Percentiles rank a stretch among this genome's conserved stretches.
These are phyloP conservation scores for Phialemoniopsis sp. DNA, from an alignment of 2,329 filamentous ascomycete species.

Conservation along the genomic window DNA sequence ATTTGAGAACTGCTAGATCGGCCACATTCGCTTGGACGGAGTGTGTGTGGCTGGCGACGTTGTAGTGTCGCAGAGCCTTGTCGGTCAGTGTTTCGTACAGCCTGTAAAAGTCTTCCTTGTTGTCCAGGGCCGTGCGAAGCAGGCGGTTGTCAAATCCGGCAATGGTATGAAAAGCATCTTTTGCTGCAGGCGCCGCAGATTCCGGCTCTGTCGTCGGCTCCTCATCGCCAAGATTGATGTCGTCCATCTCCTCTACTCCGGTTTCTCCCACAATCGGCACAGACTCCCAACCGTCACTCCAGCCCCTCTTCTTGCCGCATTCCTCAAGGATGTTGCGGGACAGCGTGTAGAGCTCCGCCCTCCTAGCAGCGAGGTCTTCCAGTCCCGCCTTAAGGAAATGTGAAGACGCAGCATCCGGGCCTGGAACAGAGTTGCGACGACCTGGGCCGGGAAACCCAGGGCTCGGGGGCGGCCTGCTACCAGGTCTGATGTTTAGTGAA, in stretches of 20 bases:
- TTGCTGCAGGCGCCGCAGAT: too few relatives aligned
- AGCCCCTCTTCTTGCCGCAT: conserved; percentile 66
- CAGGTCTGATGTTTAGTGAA: conserved; percentile 47
- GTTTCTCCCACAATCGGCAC: conserved; percentile 45
- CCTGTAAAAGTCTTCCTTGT: conserved; percentile 59
- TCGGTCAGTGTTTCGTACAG: conserved; percentile 77
- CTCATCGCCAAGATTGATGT: conserved; percentile 49
- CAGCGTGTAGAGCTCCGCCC: conserved; percentile 77
- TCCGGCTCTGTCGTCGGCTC: conserved; percentile 13
- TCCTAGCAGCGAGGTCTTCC: conserved; percentile 75
- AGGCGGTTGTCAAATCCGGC: conserved; percentile 51
- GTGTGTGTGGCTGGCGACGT: conserved; percentile 72
- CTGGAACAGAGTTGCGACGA: conserved; percentile 26
- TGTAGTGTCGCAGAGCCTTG: conserved; percentile 77
- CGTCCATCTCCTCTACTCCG: conserved; percentile 47
- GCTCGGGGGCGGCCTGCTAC: conserved; percentile 33
- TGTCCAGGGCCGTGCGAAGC: conserved; percentile 57
- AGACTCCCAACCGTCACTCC: conserved; percentile 72
- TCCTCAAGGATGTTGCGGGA: conserved; percentile 77
- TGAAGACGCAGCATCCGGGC: conserved; percentile 34
- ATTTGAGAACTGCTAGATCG: conserved; percentile 83
- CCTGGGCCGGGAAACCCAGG: conserved; percentile 50
- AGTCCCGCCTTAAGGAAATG: conserved; percentile 61
- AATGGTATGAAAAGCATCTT: conserved; percentile 14
- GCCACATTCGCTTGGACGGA: conserved; percentile 74